These are phyloP conservation scores for Alisma plantagoaquatica DNA, from an alignment of 106 monocot genomes.

Conservation along the genomic window DNA sequence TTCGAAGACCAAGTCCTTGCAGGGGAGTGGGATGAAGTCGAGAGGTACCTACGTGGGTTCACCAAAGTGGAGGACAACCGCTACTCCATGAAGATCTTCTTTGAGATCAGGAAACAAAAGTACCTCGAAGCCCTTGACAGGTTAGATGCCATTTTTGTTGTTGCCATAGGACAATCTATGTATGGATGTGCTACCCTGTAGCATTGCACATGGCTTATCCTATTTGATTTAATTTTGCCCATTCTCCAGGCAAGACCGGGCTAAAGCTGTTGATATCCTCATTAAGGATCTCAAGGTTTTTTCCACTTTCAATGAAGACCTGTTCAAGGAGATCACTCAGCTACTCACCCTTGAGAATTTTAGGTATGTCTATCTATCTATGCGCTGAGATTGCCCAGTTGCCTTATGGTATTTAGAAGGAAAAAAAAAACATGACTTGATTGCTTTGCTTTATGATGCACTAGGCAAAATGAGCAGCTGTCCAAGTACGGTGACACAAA, in stretches of 20 bases:
- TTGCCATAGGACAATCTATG: neutral
- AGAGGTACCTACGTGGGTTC: slow-evolving; percentile 78
- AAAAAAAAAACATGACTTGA: neutral
- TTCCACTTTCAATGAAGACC: slow-evolving; percentile 89
- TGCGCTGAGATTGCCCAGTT: neutral
- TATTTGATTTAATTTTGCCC: neutral
- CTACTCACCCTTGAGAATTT: slow-evolving; percentile 93
- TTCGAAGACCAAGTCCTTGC: slow-evolving; percentile 86
- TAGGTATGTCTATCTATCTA: slow-evolving; percentile 24
- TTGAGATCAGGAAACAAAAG: slow-evolving; percentile 97
- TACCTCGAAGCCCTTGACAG: slow-evolving; percentile 95
- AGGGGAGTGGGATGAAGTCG: slow-evolving; percentile 98
- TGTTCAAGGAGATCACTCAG: slow-evolving; percentile 92
- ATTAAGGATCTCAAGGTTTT: slow-evolving; percentile 94
- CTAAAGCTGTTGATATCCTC: slow-evolving; percentile 91
- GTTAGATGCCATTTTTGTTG: slow-evolving; percentile 24
- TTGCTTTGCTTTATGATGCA: neutral
- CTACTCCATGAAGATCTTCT: slow-evolving; percentile 96
- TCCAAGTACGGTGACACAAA: slow-evolving; percentile 96
- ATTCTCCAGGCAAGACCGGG: slow-evolving; percentile 51
- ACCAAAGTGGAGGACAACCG: slow-evolving; percentile 85
- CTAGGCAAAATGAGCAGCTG: slow-evolving; percentile 94
- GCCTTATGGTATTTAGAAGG: neutral
- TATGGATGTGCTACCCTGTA: neutral
- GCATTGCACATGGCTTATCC: neutral